Evolutionary conservation across 164 flowering plant species (phyloP).

Genomic region (Saururus chinensis): DNA sequence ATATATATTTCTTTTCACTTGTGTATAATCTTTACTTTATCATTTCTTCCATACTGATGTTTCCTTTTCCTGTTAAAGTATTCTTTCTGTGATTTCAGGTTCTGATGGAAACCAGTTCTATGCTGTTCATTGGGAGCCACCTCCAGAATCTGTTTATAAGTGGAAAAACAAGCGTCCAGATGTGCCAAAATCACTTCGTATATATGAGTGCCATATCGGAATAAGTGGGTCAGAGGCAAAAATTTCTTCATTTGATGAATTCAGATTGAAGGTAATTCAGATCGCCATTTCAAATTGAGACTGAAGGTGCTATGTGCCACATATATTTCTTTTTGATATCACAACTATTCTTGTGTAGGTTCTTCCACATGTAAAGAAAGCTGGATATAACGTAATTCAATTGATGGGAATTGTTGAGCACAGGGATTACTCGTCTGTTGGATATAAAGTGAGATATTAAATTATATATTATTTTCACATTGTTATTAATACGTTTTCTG

Average conservation of each 20-base stretch:
- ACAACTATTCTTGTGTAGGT: conserved; percentile 27
- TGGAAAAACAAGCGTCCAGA: conserved; percentile 63
- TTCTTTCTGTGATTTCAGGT: conserved; percentile 22
- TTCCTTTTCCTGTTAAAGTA: background rate
- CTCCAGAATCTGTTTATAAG: conserved; percentile 62
- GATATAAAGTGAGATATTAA: conserved; percentile 64
- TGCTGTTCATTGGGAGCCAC: conserved; percentile 92
- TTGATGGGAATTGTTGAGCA: conserved; percentile 86
- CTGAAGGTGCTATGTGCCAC: background rate
- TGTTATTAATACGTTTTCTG: background rate
- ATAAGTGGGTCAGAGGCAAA: conserved; percentile 75
- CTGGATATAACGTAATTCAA: conserved; percentile 92
- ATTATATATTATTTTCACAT: background rate
- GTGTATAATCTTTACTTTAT: background rate
- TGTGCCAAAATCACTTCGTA: conserved; percentile 72
- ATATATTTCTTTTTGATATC: background rate
- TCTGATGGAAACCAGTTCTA: conserved; percentile 64
- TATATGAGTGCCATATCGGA: conserved; percentile 96
- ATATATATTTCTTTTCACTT: conserved; percentile 4
- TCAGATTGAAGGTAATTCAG: conserved; percentile 48
- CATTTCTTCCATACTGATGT: background rate
- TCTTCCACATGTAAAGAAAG: conserved; percentile 74
- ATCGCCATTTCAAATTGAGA: background rate
- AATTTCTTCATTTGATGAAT: conserved; percentile 71
- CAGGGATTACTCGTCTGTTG: conserved; percentile 88